Evolutionary conservation across 2,329 filamentous ascomycete species (phyloP).

Genomic region (Cladosporium sp.): DNA sequence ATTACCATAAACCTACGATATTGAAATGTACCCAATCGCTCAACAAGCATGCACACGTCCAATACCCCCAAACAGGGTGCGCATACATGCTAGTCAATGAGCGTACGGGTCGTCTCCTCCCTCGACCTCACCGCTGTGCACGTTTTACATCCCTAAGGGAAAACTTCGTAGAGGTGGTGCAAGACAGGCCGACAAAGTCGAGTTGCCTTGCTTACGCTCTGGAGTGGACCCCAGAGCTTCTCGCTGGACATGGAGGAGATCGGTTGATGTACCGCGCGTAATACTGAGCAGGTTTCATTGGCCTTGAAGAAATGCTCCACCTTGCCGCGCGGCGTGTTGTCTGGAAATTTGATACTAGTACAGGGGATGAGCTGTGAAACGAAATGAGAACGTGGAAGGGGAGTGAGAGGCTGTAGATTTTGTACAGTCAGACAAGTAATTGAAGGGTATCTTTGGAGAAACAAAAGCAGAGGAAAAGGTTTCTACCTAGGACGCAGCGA

Average conservation of each 20-base stretch:
- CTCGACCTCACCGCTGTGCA: background rate
- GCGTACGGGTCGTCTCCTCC: conserved; percentile 6
- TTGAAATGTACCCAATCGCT: background rate
- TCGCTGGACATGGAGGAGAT: conserved; percentile 13
- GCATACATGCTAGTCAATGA: background rate
- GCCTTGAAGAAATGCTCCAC: conserved; percentile 47
- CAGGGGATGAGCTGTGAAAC: background rate
- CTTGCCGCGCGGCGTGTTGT: conserved; percentile 39
- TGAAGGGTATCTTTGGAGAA: conserved; percentile 8
- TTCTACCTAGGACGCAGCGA: conserved; percentile 18
- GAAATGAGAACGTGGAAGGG: conserved; percentile 1
- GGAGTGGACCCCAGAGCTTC: conserved; percentile 9
- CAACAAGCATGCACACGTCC: background rate
- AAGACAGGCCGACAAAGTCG: background rate
- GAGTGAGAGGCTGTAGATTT: background rate
- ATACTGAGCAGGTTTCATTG: conserved; percentile 51
- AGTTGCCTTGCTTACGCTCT: conserved; percentile 2
- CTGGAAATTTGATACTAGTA: background rate
- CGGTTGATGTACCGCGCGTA: conserved; percentile 43
- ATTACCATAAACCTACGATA: background rate
- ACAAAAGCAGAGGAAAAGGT: background rate
- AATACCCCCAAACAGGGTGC: background rate
- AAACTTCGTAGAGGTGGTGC: conserved; percentile 7
- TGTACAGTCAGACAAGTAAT: background rate
- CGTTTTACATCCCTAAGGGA: conserved; percentile 1